phyloP scores from a whole-genome alignment of 805 yeast species.

The Cyberlindnera mrakii region DNA sequence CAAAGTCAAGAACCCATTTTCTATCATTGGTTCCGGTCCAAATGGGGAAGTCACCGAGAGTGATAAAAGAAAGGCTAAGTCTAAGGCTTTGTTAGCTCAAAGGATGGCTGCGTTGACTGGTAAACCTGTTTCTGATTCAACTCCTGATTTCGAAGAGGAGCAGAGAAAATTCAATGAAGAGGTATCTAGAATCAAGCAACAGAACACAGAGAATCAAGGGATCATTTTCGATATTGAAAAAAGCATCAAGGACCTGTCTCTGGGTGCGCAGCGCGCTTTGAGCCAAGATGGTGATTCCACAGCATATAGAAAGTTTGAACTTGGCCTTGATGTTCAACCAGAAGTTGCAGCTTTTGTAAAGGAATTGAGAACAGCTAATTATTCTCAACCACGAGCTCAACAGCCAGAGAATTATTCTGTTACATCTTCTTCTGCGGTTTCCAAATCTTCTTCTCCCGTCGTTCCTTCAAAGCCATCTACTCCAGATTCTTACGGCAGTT shows the following conservation, averaged over 20 bases:
- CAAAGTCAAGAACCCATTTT: constrained; percentile 62
- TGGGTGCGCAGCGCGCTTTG: constrained; percentile 31
- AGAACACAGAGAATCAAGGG: constrained; percentile 48
- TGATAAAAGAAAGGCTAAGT: constrained; percentile 74
- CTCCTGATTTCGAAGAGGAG: constrained; percentile 30
- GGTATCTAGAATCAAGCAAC: constrained; percentile 43
- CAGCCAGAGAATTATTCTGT: constrained; percentile 4
- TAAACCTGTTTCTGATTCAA: constrained; percentile 41
- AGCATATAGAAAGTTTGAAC: constrained; percentile 71
- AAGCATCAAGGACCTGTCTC: constrained; percentile 56
- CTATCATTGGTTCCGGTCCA: constrained; percentile 78
- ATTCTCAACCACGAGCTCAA: background rate
- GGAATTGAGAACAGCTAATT: constrained; percentile 34
- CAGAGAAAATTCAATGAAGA: constrained; percentile 41
- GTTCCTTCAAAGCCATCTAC: constrained; percentile 16
- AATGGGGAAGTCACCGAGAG: constrained; percentile 80
- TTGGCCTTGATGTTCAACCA: constrained; percentile 72
- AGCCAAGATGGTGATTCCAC: constrained; percentile 32
- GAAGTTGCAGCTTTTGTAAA: constrained; percentile 58
- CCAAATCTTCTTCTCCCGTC: constrained; percentile 12
- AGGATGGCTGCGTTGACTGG: constrained; percentile 95
- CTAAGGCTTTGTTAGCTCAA: constrained; percentile 71
- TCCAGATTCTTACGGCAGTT: constrained; percentile 23
- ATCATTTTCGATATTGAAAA: constrained; percentile 67
- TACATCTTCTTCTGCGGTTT: constrained; percentile 4